These are phyloP conservation scores for Salvia rosmarinus DNA, from an alignment of 257 asterid species.

Conservation along the genomic window DNA sequence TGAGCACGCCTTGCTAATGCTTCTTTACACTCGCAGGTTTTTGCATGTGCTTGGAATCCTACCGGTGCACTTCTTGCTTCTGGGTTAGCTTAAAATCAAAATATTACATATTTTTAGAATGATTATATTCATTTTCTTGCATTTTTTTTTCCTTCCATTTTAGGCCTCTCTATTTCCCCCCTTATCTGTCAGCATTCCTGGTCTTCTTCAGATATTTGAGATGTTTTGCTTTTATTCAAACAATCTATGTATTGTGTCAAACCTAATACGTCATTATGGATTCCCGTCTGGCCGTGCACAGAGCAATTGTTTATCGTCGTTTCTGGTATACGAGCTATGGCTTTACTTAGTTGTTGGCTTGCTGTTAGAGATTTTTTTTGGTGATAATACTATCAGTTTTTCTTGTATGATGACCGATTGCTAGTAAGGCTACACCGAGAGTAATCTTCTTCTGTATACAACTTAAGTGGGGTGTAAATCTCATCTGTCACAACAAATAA, in stretches of 20 bases:
- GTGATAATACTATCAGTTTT: not conserved
- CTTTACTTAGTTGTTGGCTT: not conserved
- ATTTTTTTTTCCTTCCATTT: not conserved
- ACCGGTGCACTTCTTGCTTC: conserved; percentile 95
- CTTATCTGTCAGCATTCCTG: not conserved
- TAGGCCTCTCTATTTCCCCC: not conserved
- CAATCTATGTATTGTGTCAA: conserved; percentile 20
- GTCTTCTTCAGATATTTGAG: conserved; percentile 9
- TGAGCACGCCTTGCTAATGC: conserved; percentile 32
- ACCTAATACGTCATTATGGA: conserved; percentile 1
- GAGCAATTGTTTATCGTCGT: conserved; percentile 3
- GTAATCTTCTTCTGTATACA: conserved; percentile 5
- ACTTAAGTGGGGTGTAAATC: conserved; percentile 14
- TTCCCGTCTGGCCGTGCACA: conserved; percentile 6
- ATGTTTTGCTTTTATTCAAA: conserved; percentile 5
- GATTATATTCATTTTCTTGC: not conserved
- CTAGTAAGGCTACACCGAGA: not conserved
- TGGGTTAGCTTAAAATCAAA: conserved; percentile 63
- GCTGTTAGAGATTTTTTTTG: not conserved
- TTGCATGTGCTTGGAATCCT: conserved; percentile 99
- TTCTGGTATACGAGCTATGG: conserved; percentile 3
- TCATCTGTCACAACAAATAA: not conserved
- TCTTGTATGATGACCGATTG: not conserved
- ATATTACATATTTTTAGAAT: conserved; percentile 20
- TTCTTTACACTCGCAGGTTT: conserved; percentile 64